A percentile compares a stretch with the other conserved stretches of the same genome.
Conservation (phyloP, 768 basidiomycete species). For the Amanita polypyramis region DNA sequence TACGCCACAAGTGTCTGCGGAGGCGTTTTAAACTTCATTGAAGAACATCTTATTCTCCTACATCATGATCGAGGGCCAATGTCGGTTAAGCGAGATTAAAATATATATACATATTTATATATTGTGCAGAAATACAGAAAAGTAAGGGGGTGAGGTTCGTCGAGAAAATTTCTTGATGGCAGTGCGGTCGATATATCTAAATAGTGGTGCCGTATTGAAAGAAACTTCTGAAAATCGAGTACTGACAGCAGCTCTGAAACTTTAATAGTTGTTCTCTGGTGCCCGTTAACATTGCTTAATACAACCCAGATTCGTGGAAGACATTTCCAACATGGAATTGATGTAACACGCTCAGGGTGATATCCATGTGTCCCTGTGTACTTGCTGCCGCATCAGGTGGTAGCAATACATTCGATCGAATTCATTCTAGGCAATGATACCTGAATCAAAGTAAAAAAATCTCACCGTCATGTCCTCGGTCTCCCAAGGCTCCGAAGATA, state of each 20-base stretch:
- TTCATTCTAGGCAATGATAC: neutral
- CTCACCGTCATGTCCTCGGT: slow-evolving; percentile 6
- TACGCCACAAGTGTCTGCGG: too few relatives aligned
- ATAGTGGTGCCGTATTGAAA: too few relatives aligned
- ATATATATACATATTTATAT: neutral
- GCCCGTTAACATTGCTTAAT: neutral
- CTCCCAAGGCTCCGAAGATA: slow-evolving; percentile 4
- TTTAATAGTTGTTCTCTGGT: neutral
- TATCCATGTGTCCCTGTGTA: neutral
- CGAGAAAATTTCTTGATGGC: too few relatives aligned
- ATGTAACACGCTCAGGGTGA: neutral
- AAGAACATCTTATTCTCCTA: neutral
- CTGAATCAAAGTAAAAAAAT: neutral
- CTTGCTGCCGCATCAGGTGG: neutral
- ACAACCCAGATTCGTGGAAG: neutral
- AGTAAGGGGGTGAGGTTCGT: too few relatives aligned
- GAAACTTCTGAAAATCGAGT: too few relatives aligned
- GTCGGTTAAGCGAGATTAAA: slow-evolving; percentile 3
- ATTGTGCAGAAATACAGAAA: neutral
- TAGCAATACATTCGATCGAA: neutral
- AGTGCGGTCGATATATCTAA: too few relatives aligned
- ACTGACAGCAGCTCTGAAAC: too few relatives aligned
- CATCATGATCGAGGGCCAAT: slow-evolving; percentile 4
- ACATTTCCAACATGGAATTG: neutral
- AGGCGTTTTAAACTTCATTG: neutral